Base-by-base conservation (phyloP, 2,329 filamentous ascomycete species). In the Talaromyces sp. region DNA sequence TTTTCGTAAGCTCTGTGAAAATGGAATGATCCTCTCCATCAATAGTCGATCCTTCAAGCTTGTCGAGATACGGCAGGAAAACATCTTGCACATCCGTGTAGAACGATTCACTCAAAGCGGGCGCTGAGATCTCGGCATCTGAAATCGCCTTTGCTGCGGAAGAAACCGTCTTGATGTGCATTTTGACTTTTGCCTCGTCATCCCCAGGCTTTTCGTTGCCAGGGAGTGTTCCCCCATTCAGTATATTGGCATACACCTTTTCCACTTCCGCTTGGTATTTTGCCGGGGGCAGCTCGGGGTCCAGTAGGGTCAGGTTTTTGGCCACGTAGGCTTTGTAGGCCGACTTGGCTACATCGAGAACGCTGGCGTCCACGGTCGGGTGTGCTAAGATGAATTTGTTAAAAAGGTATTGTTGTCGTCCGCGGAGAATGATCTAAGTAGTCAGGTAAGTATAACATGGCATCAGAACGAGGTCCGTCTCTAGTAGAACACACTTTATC, bases 121-220 rank as follows among this genome's bases (percentile, higher is more conserved):
- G 60, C 56, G 63, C 60, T 58, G 61, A 58, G 12, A 24, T 27
- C 54, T 73, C 66, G 10, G 71, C 72, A 55, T 73, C 68, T 52
- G 70, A 67, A 58, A 87, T 72, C 2, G 81, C 82, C 59, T 79
- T 77, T 11, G 82, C 80, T 19, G 85, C 84, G 2, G 80, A 77
- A 14, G 78, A 72, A 2, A 80, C 80, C 0, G 85, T 88, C 64
- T 85, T 87, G 63, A 95, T 83, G 69, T 96, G 90, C 91, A 96
- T 95, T 77, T 92, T 95, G 65, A 91, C 77, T 78, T 96, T 96
- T 14, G 91, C 90, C 72, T 95, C 90, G 59, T 87, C 86, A 68
- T 96, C 91, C 7, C 88, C 85, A 0, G 89, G 81, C 55, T 79
- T 79, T 27, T 75, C 75, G 50, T 80, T 79, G 7, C 81, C 81